These are phyloP conservation scores for Saccharomycopsis amapae DNA, from an alignment of 805 yeast genomes.

Conservation along the genomic window DNA sequence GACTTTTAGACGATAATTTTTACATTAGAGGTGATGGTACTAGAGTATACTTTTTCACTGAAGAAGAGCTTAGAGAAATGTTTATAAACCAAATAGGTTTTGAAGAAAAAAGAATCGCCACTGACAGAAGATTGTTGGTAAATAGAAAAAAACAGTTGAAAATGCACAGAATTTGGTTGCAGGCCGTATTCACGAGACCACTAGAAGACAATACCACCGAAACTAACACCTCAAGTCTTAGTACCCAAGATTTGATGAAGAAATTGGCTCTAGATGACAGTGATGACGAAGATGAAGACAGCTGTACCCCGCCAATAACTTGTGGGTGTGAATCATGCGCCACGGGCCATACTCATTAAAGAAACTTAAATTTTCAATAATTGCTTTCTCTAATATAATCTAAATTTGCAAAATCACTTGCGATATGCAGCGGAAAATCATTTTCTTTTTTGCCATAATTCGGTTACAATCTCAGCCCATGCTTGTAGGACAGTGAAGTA, in stretches of 20 bases:
- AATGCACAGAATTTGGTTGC: conserved; percentile 97
- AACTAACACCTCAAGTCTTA: not conserved
- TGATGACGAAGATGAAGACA: conserved; percentile 18
- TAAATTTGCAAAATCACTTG: not conserved
- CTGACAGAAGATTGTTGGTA: conserved; percentile 85
- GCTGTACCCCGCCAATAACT: conserved; percentile 21
- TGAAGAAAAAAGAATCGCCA: conserved; percentile 67
- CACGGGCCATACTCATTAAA: conserved; percentile 8
- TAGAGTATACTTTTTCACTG: conserved; percentile 93
- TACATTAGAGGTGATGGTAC: conserved; percentile 98
- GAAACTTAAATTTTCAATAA: not conserved
- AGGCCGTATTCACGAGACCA: conserved; percentile 68
- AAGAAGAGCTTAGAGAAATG: conserved; percentile 75
- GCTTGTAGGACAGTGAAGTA: no score
- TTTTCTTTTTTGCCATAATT: no score
- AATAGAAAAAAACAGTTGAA: conserved; percentile 87
- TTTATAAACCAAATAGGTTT: conserved; percentile 53
- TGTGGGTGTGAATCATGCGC: conserved; percentile 20
- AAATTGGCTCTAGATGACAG: conserved; percentile 14
- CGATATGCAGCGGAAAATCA: not conserved
- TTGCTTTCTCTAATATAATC: not conserved
- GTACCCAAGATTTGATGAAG: conserved; percentile 14
- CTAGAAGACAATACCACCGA: not conserved
- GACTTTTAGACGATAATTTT: conserved; percentile 84
- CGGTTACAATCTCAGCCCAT: no score